Evolutionary conservation across 2,329 filamentous ascomycete genomes (phyloP).

Genomic region (Penicillium sp.): DNA sequence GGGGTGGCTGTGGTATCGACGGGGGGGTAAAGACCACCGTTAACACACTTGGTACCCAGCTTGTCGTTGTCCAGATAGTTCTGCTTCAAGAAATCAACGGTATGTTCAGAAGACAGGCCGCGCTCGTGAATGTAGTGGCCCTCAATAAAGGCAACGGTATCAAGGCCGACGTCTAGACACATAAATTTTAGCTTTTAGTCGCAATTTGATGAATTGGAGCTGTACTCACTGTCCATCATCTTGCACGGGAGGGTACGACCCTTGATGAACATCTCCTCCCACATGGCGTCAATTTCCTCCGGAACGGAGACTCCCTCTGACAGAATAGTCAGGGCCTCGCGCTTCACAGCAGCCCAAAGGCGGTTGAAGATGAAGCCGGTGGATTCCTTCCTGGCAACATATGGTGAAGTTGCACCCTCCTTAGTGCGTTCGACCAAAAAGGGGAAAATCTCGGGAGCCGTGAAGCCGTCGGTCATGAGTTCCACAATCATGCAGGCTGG

Average conservation of each 20-base stretch:
- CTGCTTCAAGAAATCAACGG: slow-evolving; percentile 46
- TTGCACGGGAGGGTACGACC: slow-evolving; percentile 33
- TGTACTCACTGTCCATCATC: slow-evolving; percentile 44
- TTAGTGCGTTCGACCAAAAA: slow-evolving; percentile 44
- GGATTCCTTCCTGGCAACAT: slow-evolving; percentile 48
- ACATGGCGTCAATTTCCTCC: slow-evolving; percentile 51
- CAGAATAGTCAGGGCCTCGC: slow-evolving; percentile 50
- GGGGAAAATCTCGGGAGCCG: slow-evolving; percentile 43
- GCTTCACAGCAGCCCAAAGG: slow-evolving; percentile 58
- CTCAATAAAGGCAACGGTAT: slow-evolving; percentile 55
- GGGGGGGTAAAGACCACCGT: slow-evolving; percentile 43
- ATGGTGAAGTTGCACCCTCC: slow-evolving; percentile 43
- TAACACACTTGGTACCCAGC: slow-evolving; percentile 47
- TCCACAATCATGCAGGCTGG: slow-evolving; percentile 48
- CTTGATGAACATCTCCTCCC: slow-evolving; percentile 42
- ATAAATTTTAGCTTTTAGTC: neutral
- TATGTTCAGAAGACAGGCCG: slow-evolving; percentile 38
- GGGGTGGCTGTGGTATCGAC: neutral
- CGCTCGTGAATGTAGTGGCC: slow-evolving; percentile 53
- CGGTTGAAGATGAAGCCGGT: slow-evolving; percentile 56
- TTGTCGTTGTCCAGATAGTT: slow-evolving; percentile 49
- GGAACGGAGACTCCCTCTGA: slow-evolving; percentile 51
- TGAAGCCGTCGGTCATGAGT: slow-evolving; percentile 53
- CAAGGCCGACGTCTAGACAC: slow-evolving; percentile 46
- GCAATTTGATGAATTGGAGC: neutral